phyloP scores from a whole-genome alignment of 164 flowering plant genomes.

The Piper betle region DNA sequence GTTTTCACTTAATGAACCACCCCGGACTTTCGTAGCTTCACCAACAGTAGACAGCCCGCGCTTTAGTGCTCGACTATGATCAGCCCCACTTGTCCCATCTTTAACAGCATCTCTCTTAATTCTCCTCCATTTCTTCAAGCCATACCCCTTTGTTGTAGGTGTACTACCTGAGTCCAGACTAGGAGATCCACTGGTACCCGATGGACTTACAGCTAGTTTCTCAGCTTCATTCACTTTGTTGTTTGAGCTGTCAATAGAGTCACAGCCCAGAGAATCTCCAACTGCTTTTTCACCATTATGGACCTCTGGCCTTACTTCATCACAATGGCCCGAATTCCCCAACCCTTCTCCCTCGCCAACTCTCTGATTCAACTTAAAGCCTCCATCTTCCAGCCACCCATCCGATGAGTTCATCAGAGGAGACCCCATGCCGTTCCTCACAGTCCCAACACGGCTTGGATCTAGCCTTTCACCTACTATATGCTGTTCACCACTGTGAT shows the following conservation, averaged over 20 bases:
- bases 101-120: conserved; percentile 36
- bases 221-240: conserved; percentile 9
- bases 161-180: conserved; percentile 9
- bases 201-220: conserved; percentile 8
- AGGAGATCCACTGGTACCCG: conserved; percentile 11
- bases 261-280: not conserved
- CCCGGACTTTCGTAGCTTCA: conserved; percentile 11
- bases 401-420: not conserved
- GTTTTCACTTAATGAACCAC: conserved; percentile 11
- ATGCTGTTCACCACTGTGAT: not conserved
- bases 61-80: conserved; percentile 37
- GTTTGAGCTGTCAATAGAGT: not conserved
- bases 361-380: not conserved
- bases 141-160: conserved; percentile 42
- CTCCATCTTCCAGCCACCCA: not conserved
- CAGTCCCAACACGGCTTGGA: not conserved
- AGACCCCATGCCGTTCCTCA: not conserved
- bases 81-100: conserved; percentile 23
- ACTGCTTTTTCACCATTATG: not conserved
- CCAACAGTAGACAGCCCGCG: conserved; percentile 26
- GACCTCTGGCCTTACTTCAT: not conserved
- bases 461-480: not conserved
- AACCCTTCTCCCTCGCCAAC: not conserved
- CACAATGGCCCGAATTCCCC: not conserved
- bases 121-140: conserved; percentile 84